phyloP scores from a whole-genome alignment of 106 monocot genomes.

The Dendrobium officinale region DNA sequence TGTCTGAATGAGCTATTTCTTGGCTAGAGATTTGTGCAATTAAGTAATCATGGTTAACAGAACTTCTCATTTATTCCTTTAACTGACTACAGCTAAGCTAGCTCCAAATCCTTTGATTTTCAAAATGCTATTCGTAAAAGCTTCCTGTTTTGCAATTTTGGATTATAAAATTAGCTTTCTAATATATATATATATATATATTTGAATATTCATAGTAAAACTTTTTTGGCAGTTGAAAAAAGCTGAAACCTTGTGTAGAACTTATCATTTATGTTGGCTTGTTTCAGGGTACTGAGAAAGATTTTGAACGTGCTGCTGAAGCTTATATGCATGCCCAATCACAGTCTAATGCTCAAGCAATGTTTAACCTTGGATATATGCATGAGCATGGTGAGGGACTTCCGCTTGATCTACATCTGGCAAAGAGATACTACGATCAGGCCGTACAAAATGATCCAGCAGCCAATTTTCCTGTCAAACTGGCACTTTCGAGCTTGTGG shows the following conservation, averaged over 20 bases:
- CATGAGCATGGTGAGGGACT: slow-evolving; percentile 95
- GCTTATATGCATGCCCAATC: slow-evolving; percentile 86
- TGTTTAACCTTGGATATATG: slow-evolving; percentile 99
- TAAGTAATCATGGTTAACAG: background rate
- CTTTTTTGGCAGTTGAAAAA: background rate
- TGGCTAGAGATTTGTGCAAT: background rate
- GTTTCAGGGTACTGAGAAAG: slow-evolving; percentile 72
- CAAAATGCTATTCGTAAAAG: background rate
- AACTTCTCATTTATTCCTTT: background rate
- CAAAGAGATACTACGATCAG: slow-evolving; percentile 93
- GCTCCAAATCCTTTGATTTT: background rate
- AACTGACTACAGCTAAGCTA: background rate
- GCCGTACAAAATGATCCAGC: slow-evolving; percentile 65
- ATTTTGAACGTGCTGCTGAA: slow-evolving; percentile 89
- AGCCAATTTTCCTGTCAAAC: slow-evolving; percentile 78
- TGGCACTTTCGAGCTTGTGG: slow-evolving; percentile 84
- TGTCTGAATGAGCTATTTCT: background rate
- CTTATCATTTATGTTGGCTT: slow-evolving; percentile 5
- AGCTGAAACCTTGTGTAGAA: background rate
- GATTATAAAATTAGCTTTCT: background rate
- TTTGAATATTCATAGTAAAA: background rate
- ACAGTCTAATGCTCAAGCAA: slow-evolving; percentile 89
- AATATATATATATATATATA: background rate
- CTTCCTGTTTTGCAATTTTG: background rate
- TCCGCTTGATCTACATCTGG: slow-evolving; percentile 89